Base-by-base conservation (phyloP, 257 asterid genomes). In the Fraxinus pennsylvanica region DNA sequence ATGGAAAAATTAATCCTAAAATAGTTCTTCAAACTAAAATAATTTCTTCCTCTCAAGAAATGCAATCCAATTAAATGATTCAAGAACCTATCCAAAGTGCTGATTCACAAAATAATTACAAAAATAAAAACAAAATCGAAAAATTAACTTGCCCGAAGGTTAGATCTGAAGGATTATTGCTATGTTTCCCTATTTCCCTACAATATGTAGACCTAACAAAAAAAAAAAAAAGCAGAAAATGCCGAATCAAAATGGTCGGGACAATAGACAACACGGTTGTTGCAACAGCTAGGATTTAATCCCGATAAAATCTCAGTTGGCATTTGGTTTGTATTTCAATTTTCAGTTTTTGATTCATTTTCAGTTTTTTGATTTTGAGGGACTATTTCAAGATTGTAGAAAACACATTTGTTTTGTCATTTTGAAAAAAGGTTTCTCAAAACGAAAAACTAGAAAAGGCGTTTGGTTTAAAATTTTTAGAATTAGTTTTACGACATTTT, bases 141-240 rank as follows among this genome's bases (percentile, higher is more conserved):
- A 72, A 73, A 81, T 36, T 74, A 77, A 86, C 94, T 84, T 84
- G 92, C 96, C 94, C 35, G 88, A 85, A 76, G 78, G 81, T 84
- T 91, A 91, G 96, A 90, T 92, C 95, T 89, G 87, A 88, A 78
- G 80, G 71, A 43, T 59, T 65, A 74, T 67, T 78, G 74, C 71
- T 63, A 63, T 63, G 22, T 52, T 70, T 78, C 77, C 79, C 80
- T 61, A 41, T 71, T 66, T 67, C 76, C 79, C 75, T 29, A 63
- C 68, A 69, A 76, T 69, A 35, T 76, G 73, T 57, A 69, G 82
- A 66, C 76, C 84, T 74, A 78, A 52, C 74, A 15, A 63, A 50
- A 0, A 29, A 76, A 84, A 75, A 81, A 22, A 25, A 22, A 39
- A 8, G 74, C 32, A 82, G 84, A 70, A 65, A 77, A 83, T 71